These are phyloP conservation scores for Maudiozyma pseudohumilis DNA, from an alignment of 805 yeast genomes.

Conservation along the genomic window DNA sequence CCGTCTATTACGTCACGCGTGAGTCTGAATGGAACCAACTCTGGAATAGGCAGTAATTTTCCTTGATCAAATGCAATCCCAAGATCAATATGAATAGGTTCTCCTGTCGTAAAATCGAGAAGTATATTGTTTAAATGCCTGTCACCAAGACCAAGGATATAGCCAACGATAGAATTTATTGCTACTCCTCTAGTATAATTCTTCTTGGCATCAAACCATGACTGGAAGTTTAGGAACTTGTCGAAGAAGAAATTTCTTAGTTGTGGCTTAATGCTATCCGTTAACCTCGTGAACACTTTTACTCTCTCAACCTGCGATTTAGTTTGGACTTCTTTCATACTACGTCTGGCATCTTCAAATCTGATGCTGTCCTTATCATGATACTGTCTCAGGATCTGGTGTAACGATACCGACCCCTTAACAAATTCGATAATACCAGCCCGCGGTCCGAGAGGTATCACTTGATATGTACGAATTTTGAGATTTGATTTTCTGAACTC, in stretches of 20 bases:
- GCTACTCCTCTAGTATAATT: conserved; percentile 73
- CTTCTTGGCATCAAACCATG: conserved; percentile 62
- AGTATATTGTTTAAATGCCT: conserved; percentile 86
- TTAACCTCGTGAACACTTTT: conserved; percentile 38
- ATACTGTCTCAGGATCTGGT: conserved; percentile 54
- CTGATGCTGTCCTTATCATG: conserved; percentile 47
- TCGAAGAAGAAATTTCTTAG: conserved; percentile 62
- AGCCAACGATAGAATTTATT: conserved; percentile 75
- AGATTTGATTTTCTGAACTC: conserved; percentile 49
- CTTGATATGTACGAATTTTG: conserved; percentile 73
- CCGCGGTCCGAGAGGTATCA: conserved; percentile 78
- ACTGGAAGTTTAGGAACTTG: conserved; percentile 53
- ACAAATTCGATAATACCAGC: conserved; percentile 91
- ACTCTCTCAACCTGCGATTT: conserved; percentile 36
- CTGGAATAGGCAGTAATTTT: conserved; percentile 72
- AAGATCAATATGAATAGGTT: conserved; percentile 89
- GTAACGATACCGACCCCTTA: conserved; percentile 57
- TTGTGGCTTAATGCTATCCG: conserved; percentile 49
- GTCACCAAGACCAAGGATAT: conserved; percentile 87
- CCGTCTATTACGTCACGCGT: conserved; percentile 90
- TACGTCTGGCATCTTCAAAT: conserved; percentile 48
- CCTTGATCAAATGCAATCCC: conserved; percentile 98
- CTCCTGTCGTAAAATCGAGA: conserved; percentile 74
- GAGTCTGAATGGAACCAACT: conserved; percentile 84
- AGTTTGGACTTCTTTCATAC: conserved; percentile 51